Conservation (phyloP, 2,329 filamentous ascomycete species). For the Coniochaeta hoffmannii region DNA sequence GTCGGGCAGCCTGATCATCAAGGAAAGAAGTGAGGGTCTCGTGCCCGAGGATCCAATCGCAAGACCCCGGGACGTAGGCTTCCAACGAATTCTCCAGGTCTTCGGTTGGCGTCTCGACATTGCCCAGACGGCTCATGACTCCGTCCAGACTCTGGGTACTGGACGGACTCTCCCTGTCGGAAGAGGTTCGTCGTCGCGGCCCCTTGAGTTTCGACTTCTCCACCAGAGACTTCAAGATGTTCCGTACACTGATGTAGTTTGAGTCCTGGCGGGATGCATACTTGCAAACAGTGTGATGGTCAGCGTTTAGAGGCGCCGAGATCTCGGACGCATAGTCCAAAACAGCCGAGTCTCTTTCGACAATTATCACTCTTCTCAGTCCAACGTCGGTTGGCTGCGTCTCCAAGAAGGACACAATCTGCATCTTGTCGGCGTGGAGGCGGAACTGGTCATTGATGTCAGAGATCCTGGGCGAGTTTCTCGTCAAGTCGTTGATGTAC, state of each 20-base stretch:
- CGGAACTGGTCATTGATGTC: constrained; percentile 27
- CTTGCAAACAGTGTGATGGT: constrained; percentile 24
- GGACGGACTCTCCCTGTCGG: too few species aligned
- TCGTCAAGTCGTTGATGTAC: constrained; percentile 19
- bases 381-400: constrained; percentile 17
- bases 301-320: constrained; percentile 14
- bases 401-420: constrained; percentile 28
- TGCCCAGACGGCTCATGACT: too few species aligned
- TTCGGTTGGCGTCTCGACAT: too few species aligned
- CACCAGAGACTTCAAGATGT: constrained; percentile 11
- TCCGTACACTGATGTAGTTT: constrained; percentile 13
- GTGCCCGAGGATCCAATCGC: too few species aligned
- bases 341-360: constrained; percentile 18
- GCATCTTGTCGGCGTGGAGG: constrained; percentile 16
- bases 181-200: too few species aligned
- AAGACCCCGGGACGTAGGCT: too few species aligned
- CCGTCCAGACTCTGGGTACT: too few species aligned
- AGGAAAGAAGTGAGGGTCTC: too few species aligned
- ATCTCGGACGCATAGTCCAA: constrained; percentile 21
- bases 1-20: too few species aligned
- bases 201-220: too few species aligned
- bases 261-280: constrained; percentile 13
- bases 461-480: constrained; percentile 13
- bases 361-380: constrained; percentile 10
- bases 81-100: too few species aligned